Conservation (phyloP, 768 basidiomycete species). For the Suillus clintonianus region DNA sequence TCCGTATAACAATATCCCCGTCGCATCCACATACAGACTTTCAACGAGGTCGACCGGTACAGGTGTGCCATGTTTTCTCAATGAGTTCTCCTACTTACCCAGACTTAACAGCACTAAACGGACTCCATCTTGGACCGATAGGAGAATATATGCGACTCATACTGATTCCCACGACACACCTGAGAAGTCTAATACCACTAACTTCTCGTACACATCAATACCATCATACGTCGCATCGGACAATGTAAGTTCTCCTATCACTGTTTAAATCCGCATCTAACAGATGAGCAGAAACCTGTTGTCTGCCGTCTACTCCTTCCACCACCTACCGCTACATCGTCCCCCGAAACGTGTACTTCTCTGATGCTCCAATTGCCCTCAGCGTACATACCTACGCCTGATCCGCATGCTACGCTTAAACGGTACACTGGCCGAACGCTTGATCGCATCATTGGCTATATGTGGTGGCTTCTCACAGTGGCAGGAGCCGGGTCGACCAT, state of each 20-base stretch:
- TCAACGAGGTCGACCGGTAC: slow-evolving; percentile 72
- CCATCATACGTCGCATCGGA: slow-evolving; percentile 88
- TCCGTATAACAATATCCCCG: slow-evolving; percentile 70
- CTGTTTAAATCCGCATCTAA: slow-evolving; percentile 3
- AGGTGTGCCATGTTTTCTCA: slow-evolving; percentile 45
- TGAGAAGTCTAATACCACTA: slow-evolving; percentile 55
- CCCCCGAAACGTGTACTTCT: slow-evolving; percentile 28
- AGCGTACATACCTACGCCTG: slow-evolving; percentile 52
- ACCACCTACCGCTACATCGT: slow-evolving; percentile 11
- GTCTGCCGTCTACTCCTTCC: slow-evolving; percentile 72
- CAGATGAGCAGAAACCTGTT: slow-evolving; percentile 73
- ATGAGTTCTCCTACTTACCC: background rate
- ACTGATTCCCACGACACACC: slow-evolving; percentile 58
- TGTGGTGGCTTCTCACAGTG: slow-evolving; percentile 76
- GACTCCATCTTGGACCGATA: slow-evolving; percentile 90
- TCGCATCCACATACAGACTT: slow-evolving; percentile 44
- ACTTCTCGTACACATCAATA: slow-evolving; percentile 75
- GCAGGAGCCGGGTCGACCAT: slow-evolving; percentile 75
- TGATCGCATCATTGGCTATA: slow-evolving; percentile 74
- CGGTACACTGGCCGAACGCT: slow-evolving; percentile 63
- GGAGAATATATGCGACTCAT: slow-evolving; percentile 82
- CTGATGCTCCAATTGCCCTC: slow-evolving; percentile 54
- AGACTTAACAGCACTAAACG: slow-evolving; percentile 57
- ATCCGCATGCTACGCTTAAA: slow-evolving; percentile 56
- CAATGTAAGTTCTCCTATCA: slow-evolving; percentile 57